Evolutionary conservation across 768 basidiomycete genomes (phyloP).

Genomic region (Leccinum obscurum): DNA sequence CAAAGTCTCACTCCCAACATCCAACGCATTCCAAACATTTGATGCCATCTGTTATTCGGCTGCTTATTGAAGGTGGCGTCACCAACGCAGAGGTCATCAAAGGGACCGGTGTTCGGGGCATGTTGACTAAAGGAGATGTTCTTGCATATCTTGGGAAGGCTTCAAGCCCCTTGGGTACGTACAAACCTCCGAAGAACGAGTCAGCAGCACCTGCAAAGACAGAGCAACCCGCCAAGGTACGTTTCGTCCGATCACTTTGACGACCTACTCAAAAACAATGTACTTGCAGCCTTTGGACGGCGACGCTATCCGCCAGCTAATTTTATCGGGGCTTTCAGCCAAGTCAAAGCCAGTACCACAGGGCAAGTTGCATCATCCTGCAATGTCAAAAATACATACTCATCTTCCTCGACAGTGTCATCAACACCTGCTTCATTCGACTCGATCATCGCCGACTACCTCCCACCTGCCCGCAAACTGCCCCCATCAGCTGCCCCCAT

Average conservation of each 20-base stretch:
- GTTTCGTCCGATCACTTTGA: not conserved
- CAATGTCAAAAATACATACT: conserved; percentile 1
- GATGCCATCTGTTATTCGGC: conserved; percentile 88
- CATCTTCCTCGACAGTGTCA: conserved; percentile 35
- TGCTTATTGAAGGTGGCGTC: conserved; percentile 61
- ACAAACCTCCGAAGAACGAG: conserved; percentile 45
- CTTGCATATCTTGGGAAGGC: conserved; percentile 84
- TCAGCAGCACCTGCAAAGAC: conserved; percentile 34
- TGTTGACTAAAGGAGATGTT: conserved; percentile 96
- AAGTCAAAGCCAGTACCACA: conserved; percentile 50
- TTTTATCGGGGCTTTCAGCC: conserved; percentile 60
- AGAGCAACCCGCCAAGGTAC: conserved; percentile 40
- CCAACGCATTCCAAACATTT: conserved; percentile 64
- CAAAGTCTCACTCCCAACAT: conserved; percentile 37
- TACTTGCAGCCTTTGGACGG: conserved; percentile 56
- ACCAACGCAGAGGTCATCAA: conserved; percentile 65
- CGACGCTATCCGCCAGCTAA: conserved; percentile 59
- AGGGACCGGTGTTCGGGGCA: conserved; percentile 88
- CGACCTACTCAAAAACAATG: not conserved
- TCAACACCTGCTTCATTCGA: conserved; percentile 59
- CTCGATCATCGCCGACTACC: conserved; percentile 73
- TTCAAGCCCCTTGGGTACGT: conserved; percentile 73
- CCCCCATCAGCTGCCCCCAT: conserved; percentile 4
- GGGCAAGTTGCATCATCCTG: conserved; percentile 33
- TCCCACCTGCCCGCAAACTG: conserved; percentile 41